phyloP scores from a whole-genome alignment of 331 rosid genomes.

The Pyracantha coccinea region DNA sequence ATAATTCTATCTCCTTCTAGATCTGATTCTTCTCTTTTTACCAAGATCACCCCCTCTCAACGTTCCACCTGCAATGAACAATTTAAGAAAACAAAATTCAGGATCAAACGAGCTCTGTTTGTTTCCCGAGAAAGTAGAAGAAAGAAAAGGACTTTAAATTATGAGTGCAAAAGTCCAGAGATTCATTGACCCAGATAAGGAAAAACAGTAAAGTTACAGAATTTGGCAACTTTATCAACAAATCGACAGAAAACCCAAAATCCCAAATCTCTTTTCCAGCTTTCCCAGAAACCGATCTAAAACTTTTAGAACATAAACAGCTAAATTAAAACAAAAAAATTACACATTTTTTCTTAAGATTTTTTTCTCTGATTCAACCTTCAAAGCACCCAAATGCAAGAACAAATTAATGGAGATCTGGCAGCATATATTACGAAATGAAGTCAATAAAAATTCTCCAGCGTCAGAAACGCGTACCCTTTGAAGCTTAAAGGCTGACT shows the following conservation, averaged over 20 bases:
- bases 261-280: not conserved
- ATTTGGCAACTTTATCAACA: not conserved
- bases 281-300: conserved; percentile 12
- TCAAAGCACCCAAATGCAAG: not conserved
- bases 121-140: not conserved
- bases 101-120: conserved; percentile 3
- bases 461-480: conserved; percentile 26
- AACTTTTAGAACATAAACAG: not conserved
- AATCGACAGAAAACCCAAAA: not conserved
- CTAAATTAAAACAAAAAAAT: not conserved
- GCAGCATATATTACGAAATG: conserved; percentile 2
- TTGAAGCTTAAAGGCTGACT: conserved; percentile 12
- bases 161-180: not conserved
- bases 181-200: not conserved
- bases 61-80: conserved; percentile 12
- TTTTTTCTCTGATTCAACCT: not conserved
- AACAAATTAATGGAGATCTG: conserved; percentile 12
- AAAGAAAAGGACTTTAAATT: not conserved
- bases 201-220: not conserved
- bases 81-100: not conserved
- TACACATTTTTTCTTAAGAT: not conserved
- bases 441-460: not conserved
- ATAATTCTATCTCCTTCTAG: conserved; percentile 36
- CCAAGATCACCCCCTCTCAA: conserved; percentile 22
- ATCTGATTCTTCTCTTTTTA: conserved; percentile 30